Evolutionary conservation across 345 rosid species (phyloP).

Genomic region (Lumnitzera racemosa): DNA sequence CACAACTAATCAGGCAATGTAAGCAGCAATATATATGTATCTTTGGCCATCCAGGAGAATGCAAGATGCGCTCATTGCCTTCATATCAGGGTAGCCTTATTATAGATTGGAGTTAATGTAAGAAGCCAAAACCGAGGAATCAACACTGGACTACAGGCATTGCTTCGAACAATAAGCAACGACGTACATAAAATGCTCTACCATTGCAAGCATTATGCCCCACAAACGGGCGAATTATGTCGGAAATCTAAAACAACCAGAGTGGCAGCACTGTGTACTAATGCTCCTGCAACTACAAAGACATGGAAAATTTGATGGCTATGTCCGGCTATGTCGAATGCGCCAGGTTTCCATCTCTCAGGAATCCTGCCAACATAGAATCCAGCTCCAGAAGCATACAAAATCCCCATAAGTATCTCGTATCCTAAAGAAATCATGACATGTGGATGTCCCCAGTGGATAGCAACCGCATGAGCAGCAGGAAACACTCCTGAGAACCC

Average conservation of each 20-base stretch:
- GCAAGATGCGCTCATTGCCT: no score
- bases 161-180: no score
- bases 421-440: conserved; percentile 44
- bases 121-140: no score
- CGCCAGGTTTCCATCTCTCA: conserved; percentile 88
- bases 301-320: conserved; percentile 96
- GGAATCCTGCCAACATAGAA: conserved; percentile 70
- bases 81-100: no score
- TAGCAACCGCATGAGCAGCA: conserved; percentile 60
- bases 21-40: no score
- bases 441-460: conserved; percentile 62
- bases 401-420: conserved; percentile 72
- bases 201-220: conserved; percentile 3
- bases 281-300: conserved; percentile 80
- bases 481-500: conserved; percentile 85
- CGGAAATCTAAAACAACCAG: conserved; percentile 73
- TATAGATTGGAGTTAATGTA: no score
- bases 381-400: conserved; percentile 64
- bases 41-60: no score
- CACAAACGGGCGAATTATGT: conserved; percentile 48
- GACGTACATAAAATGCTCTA: background rate
- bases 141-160: no score
- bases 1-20: no score
- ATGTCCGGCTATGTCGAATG: conserved; percentile 92
- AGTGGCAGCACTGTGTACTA: conserved; percentile 76